Evolutionary conservation across 805 yeast genomes (phyloP), one percentile per base, ranked within the genome.

Genomic region (Candida ovalis): DNA sequence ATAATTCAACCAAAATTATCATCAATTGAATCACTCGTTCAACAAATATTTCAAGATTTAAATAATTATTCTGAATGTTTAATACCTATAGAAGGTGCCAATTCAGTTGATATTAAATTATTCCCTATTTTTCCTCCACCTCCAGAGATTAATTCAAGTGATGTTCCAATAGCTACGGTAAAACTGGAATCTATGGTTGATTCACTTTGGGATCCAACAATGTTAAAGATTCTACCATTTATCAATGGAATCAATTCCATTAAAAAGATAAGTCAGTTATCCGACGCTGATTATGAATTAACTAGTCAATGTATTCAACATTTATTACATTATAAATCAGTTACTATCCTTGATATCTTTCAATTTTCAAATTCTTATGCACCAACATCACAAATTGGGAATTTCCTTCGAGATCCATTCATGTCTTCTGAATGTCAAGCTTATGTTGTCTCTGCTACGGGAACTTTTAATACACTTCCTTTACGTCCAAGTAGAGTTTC

Each of bases 191-290:
- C 78, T 35, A 72, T 94, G 52, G 83, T 88, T 39, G 99, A 94
- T 65, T 85, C 87, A 8, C 85, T 87, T 58, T 94, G 99, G 97
- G 99, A 94, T 66, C 97, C 97, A 1, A 92, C 98, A 1, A 86
- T 94, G 94, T 73, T 89, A 41, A 84, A 86, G 56, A 87, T 94
- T 22, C 68, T 88, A 10, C 96, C 97, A 0, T 86, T 74, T 55
- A 88, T 94, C 43, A 81, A 94, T 59, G 99, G 99, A 1, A 74
- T 90, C 43, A 92, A 92, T 63, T 87, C 94, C 5, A 81, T 94
- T 18, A 74, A 81, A 33, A 76, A 77, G 47, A 92, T 95, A 35
- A 80, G 96, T 18, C 80, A 81, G 44, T 66, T 90, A 44, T 88
- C 97, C 1, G 82, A 87, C 58, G 85, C 96, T 35, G 95, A 90